Base-by-base conservation (phyloP, 2,329 filamentous ascomycete genomes). In the Magnaporthales sp. region DNA sequence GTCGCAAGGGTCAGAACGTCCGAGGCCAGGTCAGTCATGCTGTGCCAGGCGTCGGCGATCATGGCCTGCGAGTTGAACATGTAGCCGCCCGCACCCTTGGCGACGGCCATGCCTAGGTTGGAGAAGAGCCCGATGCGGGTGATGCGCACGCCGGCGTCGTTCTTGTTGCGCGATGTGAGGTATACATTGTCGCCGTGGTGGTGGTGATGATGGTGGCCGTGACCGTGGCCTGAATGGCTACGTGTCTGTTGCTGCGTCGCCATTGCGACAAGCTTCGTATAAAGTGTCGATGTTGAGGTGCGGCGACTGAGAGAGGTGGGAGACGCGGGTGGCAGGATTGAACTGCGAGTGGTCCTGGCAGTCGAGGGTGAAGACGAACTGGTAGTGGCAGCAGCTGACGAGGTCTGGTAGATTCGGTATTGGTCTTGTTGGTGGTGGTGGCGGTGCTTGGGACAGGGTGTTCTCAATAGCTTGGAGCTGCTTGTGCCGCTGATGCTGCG, bases 1-100 rank as follows among this genome's bases (percentile, higher is more conserved):
- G 95, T 99, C 19, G 92, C 91, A 24, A 99, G 85, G 0, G 95
- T 99, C 77, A 97, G 88, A 72, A 99, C 85, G 77, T 99, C 95
- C 66, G 93, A 97, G 68, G 96, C 92, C 67, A 99, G 86, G 78
- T 99, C 95, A 63, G 94, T 96, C 71, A 98, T 84, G 73, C 93
- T 94, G 80, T 99, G 95, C 80, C 96, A 94, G 67, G 92, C 95
- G 77, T 99, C 95, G 74, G 95, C 93, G 68, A 93, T 83, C 83
- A 97, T 91, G 67, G 92, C 90, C 79, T 97, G 93, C 61, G 93
- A 97, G 78, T 97, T 93, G 83, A 99, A 98, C 71, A 90, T 82
- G 80, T 95, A 97, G 72, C 95, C 95, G 67, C 95, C 95, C 30
- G 93, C 82, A 58, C 94, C 95, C 77, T 99, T 99, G 71, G 88